These are phyloP conservation scores for Boletus reticuloceps DNA, from an alignment of 768 basidiomycete genomes.

Conservation along the genomic window DNA sequence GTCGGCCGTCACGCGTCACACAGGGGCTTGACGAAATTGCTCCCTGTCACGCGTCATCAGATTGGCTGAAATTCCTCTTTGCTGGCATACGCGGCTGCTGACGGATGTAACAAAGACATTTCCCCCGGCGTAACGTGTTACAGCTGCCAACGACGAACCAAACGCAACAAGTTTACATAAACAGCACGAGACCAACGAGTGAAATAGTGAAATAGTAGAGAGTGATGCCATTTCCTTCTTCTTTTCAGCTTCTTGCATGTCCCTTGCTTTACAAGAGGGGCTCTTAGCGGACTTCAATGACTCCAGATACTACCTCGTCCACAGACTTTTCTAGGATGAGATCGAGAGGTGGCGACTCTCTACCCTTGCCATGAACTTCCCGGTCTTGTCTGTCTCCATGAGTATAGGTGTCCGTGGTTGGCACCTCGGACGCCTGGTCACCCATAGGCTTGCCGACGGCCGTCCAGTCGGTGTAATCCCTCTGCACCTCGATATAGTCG, in stretches of 20 bases:
- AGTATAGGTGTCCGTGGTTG: conserved; percentile 8
- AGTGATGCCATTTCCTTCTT: not conserved
- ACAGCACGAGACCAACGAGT: too few relatives aligned
- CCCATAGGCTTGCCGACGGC: conserved; percentile 20
- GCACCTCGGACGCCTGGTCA: conserved; percentile 4
- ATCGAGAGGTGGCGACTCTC: conserved; percentile 18
- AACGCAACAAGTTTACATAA: not conserved
- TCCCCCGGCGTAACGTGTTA: too few relatives aligned
- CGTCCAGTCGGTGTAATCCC: conserved; percentile 59
- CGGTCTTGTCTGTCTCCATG: conserved; percentile 41
- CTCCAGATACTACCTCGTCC: not conserved
- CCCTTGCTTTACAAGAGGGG: not conserved
- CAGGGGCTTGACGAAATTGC: too few relatives aligned
- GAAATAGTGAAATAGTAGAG: not conserved
- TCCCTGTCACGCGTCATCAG: too few relatives aligned
- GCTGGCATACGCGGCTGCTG: too few relatives aligned
- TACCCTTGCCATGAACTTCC: not conserved
- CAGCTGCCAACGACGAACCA: too few relatives aligned
- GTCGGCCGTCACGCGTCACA: too few relatives aligned
- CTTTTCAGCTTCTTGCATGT: not conserved
- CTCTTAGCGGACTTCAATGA: not conserved
- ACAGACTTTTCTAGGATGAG: conserved; percentile 13
- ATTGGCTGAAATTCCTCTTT: too few relatives aligned
- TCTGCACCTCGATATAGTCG: conserved; percentile 67
- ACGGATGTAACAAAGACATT: too few relatives aligned